Base-by-base conservation (phyloP, 129 eudicot genomes). In the Cynara cardunculus region DNA sequence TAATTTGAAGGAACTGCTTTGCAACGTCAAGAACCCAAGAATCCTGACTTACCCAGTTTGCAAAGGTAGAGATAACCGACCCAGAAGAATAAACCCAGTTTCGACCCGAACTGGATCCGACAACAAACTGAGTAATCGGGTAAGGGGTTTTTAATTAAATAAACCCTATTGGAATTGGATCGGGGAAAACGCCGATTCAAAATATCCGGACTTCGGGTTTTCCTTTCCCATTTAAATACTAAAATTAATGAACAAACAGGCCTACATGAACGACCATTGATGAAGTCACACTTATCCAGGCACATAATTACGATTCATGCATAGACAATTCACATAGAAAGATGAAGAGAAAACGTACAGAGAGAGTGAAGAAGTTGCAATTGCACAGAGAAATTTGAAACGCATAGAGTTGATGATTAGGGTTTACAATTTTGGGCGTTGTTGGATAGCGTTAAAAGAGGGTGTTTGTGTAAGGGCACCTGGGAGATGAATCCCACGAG, bases 51-150 rank as follows among this genome's bases (percentile, higher is more conserved):
- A 77, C 41, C 68, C 46, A 77, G 24, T 66, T 35, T 14, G 7
- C 37, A 8, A 53, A 21, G 13, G 21, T 13, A 18, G 71, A 82
- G 9, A 75, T 30, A 66, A n/a, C 85, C 80, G 80, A 41, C 59
- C 75, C 75, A 46, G 2, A 35, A 56, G 34, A 5, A 0, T n/a
- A 25, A 69, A 69, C 72, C 83, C 76, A 53, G 12, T 1, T 10
- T 69, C 25, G 84, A 81, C 83, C 83, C 83, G 83, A 72, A 71
- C 64, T 35, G 74, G 79, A 81, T 73, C 84, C 85, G 68, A 81
- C 74, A 0, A 19, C 8, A 76, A 76, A 31, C 77, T 56, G 65
- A 65, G 25, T 27, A 62, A 35, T 41, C 70, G 82, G 82, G 84
- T 81, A 72, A 73, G 18, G 84, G 73, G 30, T 19, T 72, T 77